Evolutionary conservation across 2,329 filamentous ascomycete species (phyloP), one percentile per base, ranked within the genome.

Genomic region (Penicillium frequentans): DNA sequence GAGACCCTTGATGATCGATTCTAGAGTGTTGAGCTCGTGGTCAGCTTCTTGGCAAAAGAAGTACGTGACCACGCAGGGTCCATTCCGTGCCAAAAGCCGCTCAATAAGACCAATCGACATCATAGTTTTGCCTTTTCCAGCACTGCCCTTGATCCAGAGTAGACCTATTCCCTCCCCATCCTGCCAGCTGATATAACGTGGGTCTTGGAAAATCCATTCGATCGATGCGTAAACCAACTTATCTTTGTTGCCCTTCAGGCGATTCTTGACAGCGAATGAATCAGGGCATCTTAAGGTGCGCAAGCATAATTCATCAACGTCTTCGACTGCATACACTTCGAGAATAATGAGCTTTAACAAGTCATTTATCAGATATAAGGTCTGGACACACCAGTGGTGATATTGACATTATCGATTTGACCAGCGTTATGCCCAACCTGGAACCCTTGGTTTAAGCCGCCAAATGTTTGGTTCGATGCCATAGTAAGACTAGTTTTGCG

Each of bases 61-160:
- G 49, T 62, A 68, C 13, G 39, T 52, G 19, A 57, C 44, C 21
- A 49, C 21, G 16, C 43, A 58, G 42, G 46, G 62, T 13, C 35
- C 49, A 47, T 49, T 29, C 24, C 54, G 48, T 27, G 47, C 29
- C 2, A 27, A 21, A 21, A 71, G 54, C 49, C 64, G 46, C 47
- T 72, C 61, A 27, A 75, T 68, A 14, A 75, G 64, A 23, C 66
- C 70, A 37, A 66, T 69, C 1, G 73, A 60, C 13, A 75, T 60
- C 74, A 77, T 77, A 7, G 74, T 77, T 60, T 77, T 77, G 19
- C 75, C 74, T 55, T 76, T 75, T 5, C 72, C 73, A 44, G 72
- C 65, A 44, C 70, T 69, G 9, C 68, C 74, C 49, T 68, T 68
- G 27, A 77, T 71, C 75, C 74, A 77, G n/a, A 77, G 67, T 8